Conservation (phyloP, 441 rosid genomes). For the Populus trichocarpa region DNA sequence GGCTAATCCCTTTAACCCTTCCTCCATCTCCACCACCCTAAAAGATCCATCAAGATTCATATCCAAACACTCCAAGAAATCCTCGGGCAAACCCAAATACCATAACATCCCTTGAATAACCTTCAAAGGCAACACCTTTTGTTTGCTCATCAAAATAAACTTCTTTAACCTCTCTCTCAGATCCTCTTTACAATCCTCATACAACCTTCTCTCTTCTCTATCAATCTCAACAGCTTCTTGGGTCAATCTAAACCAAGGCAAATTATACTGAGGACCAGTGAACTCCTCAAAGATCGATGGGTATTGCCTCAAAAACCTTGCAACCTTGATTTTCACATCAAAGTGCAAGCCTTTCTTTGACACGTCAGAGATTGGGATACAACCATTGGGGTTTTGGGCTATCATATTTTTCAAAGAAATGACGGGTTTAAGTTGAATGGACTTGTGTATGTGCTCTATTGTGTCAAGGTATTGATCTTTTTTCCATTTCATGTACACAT, state of each 20-base stretch:
- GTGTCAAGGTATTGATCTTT: constrained; percentile 62
- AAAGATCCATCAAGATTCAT: constrained; percentile 44
- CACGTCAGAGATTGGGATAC: constrained; percentile 61
- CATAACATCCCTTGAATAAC: constrained; percentile 73
- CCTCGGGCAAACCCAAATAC: constrained; percentile 77
- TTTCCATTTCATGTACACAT: constrained; percentile 91
- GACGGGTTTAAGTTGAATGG: constrained; percentile 60
- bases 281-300: constrained; percentile 81
- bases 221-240: constrained; percentile 61
- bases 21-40: constrained; percentile 60
- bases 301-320: constrained; percentile 57
- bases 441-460: constrained; percentile 65
- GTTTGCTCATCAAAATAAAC: constrained; percentile 67
- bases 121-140: constrained; percentile 62
- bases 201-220: constrained; percentile 40
- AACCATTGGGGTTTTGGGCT: constrained; percentile 39
- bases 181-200: constrained; percentile 46
- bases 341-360: constrained; percentile 67
- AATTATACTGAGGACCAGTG: constrained; percentile 55
- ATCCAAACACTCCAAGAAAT: constrained; percentile 39
- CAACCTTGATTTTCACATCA: constrained; percentile 43
- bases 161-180: constrained; percentile 50
- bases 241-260: constrained; percentile 91
- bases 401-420: constrained; percentile 60
- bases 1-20: constrained; percentile 63